Percentiles rank a stretch among this genome's conserved stretches.
Conservation (phyloP, 768 basidiomycete genomes). For the Xerocomus brunneocitrinus region DNA sequence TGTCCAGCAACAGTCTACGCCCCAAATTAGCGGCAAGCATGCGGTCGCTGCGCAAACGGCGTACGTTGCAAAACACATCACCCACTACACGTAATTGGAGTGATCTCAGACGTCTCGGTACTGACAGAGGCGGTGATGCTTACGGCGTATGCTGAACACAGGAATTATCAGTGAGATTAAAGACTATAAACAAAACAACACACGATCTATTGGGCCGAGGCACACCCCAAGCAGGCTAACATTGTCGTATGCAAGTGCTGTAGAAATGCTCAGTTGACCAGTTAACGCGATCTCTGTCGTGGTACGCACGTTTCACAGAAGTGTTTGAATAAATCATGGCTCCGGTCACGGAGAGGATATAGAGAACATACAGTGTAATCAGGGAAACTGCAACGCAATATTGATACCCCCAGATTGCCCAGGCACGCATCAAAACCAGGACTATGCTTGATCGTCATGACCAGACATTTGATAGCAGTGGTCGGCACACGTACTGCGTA, state of each 20-base stretch:
- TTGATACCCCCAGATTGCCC: slow-evolving; percentile 1
- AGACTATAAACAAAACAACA: neutral
- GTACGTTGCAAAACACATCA: slow-evolving; percentile 1
- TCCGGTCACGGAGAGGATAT: neutral
- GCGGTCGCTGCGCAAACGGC: neutral
- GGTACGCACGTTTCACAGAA: neutral
- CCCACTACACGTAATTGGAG: neutral
- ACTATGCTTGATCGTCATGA: neutral
- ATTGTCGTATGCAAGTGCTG: neutral
- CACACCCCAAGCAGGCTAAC: neutral
- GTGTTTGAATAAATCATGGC: neutral
- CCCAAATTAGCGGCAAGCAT: neutral
- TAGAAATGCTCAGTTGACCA: neutral
- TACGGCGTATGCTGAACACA: neutral
- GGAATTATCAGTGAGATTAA: neutral
- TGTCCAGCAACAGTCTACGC: slow-evolving; percentile 4
- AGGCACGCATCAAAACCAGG: slow-evolving; percentile 2
- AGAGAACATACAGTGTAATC: neutral
- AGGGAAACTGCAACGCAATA: neutral
- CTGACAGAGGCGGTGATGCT: neutral
- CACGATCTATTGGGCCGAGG: neutral
- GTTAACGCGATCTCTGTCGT: neutral
- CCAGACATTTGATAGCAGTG: neutral
- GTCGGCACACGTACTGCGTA: neutral
- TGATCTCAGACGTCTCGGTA: neutral